These are phyloP conservation scores for Acorus gramineus DNA, from an alignment of 106 monocot genomes.

Conservation along the genomic window DNA sequence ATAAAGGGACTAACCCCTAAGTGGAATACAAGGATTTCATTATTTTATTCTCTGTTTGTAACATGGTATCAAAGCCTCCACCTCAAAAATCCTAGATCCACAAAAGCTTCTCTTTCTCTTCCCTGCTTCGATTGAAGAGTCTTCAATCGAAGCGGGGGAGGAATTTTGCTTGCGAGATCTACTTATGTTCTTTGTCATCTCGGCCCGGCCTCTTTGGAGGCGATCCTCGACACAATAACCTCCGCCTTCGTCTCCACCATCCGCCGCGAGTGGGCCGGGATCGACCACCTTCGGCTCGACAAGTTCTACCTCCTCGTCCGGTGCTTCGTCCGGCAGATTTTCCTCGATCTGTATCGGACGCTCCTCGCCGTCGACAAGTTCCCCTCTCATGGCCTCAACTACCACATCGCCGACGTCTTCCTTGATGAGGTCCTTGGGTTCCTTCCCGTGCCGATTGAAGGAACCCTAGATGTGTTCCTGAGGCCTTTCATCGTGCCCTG, in stretches of 20 bases:
- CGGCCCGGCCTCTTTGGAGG: too few relatives aligned
- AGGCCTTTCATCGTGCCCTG: constrained; percentile 54
- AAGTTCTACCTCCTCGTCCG: constrained; percentile 89
- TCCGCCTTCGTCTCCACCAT: constrained; percentile 51
- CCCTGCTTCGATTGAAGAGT: too few relatives aligned
- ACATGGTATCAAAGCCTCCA: too few relatives aligned
- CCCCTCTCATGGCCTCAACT: constrained; percentile 50
- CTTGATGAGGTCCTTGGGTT: constrained; percentile 69
- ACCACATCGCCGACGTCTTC: constrained; percentile 69
- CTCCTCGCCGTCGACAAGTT: constrained; percentile 49
- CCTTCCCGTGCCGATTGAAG: constrained; percentile 28
- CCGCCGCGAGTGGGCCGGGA: constrained; percentile 85
- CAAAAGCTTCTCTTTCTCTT: too few relatives aligned
- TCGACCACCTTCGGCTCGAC: constrained; percentile 78
- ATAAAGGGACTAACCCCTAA: too few relatives aligned
- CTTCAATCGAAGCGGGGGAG: too few relatives aligned
- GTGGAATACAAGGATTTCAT: too few relatives aligned
- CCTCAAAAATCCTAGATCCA: too few relatives aligned
- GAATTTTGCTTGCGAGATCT: too few relatives aligned
- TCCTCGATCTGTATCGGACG: constrained; percentile 44
- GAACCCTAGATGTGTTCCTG: constrained; percentile 34
- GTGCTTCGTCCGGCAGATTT: constrained; percentile 42
- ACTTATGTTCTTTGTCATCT: too few relatives aligned
- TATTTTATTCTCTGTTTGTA: too few relatives aligned
- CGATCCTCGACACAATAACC: too few relatives aligned